These are phyloP conservation scores for Barbatosphaeria neglecta DNA, from an alignment of 495 filamentous ascomycete genomes.

Conservation along the genomic window DNA sequence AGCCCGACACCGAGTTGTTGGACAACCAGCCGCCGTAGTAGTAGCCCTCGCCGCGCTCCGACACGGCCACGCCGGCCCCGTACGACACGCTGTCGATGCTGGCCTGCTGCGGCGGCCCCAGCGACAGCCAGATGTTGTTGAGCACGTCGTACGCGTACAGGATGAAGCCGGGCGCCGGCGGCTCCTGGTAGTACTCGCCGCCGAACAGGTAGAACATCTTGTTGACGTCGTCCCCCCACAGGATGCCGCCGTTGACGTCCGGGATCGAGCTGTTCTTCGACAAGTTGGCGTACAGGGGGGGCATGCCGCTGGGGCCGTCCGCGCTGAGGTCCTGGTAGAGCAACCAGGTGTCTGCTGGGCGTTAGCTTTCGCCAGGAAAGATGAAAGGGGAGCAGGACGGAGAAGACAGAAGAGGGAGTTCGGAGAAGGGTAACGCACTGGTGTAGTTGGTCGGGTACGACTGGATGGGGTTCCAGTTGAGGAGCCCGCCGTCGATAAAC, in stretches of 20 bases:
- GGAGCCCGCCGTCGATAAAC: slow-evolving; percentile 43
- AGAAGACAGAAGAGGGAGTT: not conserved
- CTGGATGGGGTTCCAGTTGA: slow-evolving; percentile 34
- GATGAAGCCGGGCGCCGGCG: slow-evolving; percentile 19
- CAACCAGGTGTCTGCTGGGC: slow-evolving; percentile 24
- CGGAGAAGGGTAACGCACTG: slow-evolving; percentile 27
- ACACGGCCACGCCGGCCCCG: slow-evolving; percentile 12
- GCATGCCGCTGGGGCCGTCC: slow-evolving; percentile 28
- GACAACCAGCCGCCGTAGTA: slow-evolving; percentile 38
- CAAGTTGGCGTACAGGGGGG: slow-evolving; percentile 36
- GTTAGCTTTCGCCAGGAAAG: not conserved
- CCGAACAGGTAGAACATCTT: slow-evolving; percentile 42
- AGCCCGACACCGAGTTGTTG: slow-evolving; percentile 29
- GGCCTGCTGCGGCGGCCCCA: slow-evolving; percentile 8
- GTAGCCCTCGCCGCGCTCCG: slow-evolving; percentile 13
- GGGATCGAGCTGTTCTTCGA: slow-evolving; percentile 38
- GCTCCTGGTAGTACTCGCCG: slow-evolving; percentile 29
- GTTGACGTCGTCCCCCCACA: slow-evolving; percentile 42
- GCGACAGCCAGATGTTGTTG: slow-evolving; percentile 29
- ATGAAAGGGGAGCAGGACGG: not conserved
- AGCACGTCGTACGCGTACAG: slow-evolving; percentile 35
- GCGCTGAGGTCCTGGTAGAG: slow-evolving; percentile 37
- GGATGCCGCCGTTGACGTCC: slow-evolving; percentile 27
- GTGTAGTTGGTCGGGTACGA: slow-evolving; percentile 35
- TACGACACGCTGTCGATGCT: slow-evolving; percentile 10